Evolutionary conservation across 1,284 basidiomycete species (phyloP).

Genomic region (Inonotus obliquus): DNA sequence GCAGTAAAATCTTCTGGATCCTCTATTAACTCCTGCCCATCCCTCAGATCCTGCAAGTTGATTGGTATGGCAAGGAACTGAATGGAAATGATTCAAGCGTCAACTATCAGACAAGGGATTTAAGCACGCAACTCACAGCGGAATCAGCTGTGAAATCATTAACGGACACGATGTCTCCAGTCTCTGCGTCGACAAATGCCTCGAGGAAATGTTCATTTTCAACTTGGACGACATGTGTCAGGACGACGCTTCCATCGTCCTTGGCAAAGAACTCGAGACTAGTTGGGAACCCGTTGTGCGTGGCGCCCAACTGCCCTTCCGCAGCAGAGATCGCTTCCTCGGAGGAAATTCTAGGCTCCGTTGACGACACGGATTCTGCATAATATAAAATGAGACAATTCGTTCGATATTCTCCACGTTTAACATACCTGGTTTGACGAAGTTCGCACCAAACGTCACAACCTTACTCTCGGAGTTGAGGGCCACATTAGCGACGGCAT

Average conservation of each 20-base stretch:
- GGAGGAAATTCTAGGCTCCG: conserved; percentile 34
- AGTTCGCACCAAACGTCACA: conserved; percentile 46
- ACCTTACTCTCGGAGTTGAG: conserved; percentile 35
- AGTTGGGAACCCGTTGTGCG: conserved; percentile 37
- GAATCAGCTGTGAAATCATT: conserved; percentile 49
- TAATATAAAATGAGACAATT: background rate
- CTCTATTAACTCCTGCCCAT: conserved; percentile 37
- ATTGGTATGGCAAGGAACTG: conserved; percentile 44
- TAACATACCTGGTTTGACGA: conserved; percentile 40
- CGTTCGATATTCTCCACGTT: background rate
- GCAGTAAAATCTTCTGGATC: conserved; percentile 38
- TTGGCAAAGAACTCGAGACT: conserved; percentile 43
- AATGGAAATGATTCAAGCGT: conserved; percentile 3
- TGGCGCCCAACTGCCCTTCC: conserved; percentile 38
- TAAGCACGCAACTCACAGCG: conserved; percentile 32
- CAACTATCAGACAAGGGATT: background rate
- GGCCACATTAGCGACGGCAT: conserved; percentile 45
- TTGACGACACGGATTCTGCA: conserved; percentile 33
- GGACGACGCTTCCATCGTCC: conserved; percentile 43
- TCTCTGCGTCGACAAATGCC: conserved; percentile 57
- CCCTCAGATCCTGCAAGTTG: conserved; percentile 31
- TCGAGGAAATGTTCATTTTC: conserved; percentile 58
- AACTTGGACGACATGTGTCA: conserved; percentile 52
- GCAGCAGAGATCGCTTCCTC: conserved; percentile 36
- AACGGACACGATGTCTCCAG: conserved; percentile 47